Evolutionary conservation across 225 moss, liverwort and hornwort species (phyloP).

Genomic region (Ulota crispa): DNA sequence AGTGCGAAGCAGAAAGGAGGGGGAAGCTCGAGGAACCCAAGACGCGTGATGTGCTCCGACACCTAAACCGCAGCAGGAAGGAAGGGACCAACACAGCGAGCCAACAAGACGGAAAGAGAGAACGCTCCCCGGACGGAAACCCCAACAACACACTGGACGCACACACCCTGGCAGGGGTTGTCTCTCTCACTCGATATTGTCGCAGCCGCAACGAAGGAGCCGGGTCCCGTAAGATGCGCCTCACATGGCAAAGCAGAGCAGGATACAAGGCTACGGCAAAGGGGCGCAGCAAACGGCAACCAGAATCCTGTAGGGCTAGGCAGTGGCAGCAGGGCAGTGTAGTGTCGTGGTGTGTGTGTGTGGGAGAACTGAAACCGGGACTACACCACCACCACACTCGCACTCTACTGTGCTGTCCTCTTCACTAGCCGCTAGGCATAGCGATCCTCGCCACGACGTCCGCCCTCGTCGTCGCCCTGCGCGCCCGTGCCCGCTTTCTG

Average conservation of each 20-base stretch:
- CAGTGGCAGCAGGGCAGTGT: not conserved
- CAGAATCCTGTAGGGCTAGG: slow-evolving; percentile 20
- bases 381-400: slow-evolving; percentile 1
- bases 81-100: not conserved
- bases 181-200: slow-evolving; percentile 13
- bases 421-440: not conserved
- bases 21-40: not conserved
- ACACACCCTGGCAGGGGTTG: not conserved
- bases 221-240: slow-evolving; percentile 36
- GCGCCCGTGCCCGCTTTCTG: not conserved
- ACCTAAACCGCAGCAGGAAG: not conserved
- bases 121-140: not conserved
- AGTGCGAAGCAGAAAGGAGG: not conserved
- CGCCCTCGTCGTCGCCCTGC: no score
- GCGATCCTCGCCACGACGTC: not conserved
- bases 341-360: not conserved
- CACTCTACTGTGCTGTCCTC: not conserved
- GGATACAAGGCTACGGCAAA: slow-evolving; percentile 9
- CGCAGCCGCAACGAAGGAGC: not conserved
- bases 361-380: slow-evolving; percentile 2
- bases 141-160: not conserved
- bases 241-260: slow-evolving; percentile 30
- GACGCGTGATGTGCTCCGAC: not conserved
- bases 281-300: slow-evolving; percentile 25
- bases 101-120: not conserved